phyloP scores from a whole-genome alignment of 352 stramenopile genomes.

The Phytophthora parvispora region DNA sequence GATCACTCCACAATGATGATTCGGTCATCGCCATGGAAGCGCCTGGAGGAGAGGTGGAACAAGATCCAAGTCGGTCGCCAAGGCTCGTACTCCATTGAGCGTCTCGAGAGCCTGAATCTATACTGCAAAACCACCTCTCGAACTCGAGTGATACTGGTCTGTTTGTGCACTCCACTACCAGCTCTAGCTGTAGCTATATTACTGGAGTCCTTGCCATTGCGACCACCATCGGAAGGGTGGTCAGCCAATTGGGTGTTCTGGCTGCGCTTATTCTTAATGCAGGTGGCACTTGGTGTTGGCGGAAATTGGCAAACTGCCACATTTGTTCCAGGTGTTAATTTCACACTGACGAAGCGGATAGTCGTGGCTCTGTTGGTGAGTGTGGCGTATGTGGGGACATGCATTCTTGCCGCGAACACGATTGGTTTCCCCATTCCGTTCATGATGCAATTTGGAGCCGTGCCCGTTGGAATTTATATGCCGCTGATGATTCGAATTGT shows the following conservation, averaged over 20 bases:
- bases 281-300: not conserved
- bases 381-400: not conserved
- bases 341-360: not conserved
- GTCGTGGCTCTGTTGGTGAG: not conserved
- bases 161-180: not conserved
- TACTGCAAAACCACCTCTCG: not conserved
- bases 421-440: constrained; percentile 4
- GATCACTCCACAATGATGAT: no score
- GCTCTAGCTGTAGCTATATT: not conserved
- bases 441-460: constrained; percentile 2
- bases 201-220: not conserved
- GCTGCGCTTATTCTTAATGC: not conserved
- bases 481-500: constrained; percentile 2
- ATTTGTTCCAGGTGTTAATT: not conserved
- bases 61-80: not conserved
- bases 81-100: not conserved
- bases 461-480: constrained; percentile 2
- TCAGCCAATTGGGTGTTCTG: not conserved
- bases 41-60: not conserved
- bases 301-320: not conserved
- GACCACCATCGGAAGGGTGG: not conserved
- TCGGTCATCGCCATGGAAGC: not conserved
- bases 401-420: not conserved
- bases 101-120: not conserved
- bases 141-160: not conserved